Evolutionary conservation across 495 filamentous ascomycete species (phyloP).

Genomic region (Aspergillus ellipticus): DNA sequence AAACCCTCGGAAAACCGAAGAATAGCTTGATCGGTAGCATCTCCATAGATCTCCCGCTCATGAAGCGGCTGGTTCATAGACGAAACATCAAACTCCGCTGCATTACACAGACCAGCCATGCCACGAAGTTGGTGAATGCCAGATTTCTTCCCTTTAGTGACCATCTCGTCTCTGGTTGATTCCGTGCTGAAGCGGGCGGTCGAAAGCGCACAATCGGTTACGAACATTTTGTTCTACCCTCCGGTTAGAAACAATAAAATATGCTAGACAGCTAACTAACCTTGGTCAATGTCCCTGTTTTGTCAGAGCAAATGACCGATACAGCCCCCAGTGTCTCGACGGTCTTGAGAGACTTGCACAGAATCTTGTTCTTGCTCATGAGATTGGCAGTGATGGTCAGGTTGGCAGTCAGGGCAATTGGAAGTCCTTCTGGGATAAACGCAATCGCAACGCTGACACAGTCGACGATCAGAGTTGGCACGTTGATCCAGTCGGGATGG

Average conservation of each 20-base stretch:
- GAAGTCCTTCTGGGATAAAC: slow-evolving; percentile 67
- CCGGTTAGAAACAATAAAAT: background rate
- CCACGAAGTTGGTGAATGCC: slow-evolving; percentile 46
- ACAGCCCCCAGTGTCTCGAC: slow-evolving; percentile 69
- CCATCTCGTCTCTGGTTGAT: slow-evolving; percentile 34
- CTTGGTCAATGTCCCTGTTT: slow-evolving; percentile 65
- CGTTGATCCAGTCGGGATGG: slow-evolving; percentile 62
- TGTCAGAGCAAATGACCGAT: slow-evolving; percentile 65
- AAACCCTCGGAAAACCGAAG: slow-evolving; percentile 60
- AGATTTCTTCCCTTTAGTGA: background rate
- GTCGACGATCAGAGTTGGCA: slow-evolving; percentile 58
- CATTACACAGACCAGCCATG: slow-evolving; percentile 61
- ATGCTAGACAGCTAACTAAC: slow-evolving; percentile 19
- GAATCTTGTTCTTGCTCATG: slow-evolving; percentile 60
- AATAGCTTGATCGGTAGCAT: slow-evolving; percentile 67
- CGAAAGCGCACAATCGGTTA: slow-evolving; percentile 44
- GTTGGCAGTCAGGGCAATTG: slow-evolving; percentile 57
- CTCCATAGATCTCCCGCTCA: slow-evolving; percentile 57
- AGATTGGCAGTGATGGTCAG: slow-evolving; percentile 55
- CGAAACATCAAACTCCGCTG: slow-evolving; percentile 60
- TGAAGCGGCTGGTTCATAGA: slow-evolving; percentile 46
- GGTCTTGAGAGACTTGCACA: slow-evolving; percentile 63
- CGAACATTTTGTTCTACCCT: slow-evolving; percentile 55
- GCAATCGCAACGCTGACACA: slow-evolving; percentile 63
- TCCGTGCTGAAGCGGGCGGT: slow-evolving; percentile 30